Evolutionary conservation across 75 land plant species (phyloP), one percentile per base, ranked within the genome.

Genomic region (Pinus albicaulis): DNA sequence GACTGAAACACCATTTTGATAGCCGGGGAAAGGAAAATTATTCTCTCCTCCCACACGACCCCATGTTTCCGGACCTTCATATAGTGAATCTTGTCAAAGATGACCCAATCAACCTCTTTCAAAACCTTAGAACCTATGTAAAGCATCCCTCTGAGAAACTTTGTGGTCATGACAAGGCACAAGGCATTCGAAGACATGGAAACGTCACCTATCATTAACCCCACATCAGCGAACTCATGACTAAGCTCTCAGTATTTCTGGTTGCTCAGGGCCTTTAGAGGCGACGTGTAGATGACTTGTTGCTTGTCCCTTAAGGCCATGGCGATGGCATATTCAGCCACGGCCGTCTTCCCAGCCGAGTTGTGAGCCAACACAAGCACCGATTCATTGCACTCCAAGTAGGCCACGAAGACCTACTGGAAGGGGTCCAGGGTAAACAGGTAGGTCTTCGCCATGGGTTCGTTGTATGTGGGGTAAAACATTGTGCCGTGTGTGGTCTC

Each of bases 401-500:
- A 86, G 11, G 90, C 90, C 15, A 88, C 78, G 11, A 88, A 86
- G 26, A 83, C n/a, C n/a, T 81, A 65, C 85, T 88, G 90, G 77
- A 88, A 88, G 85, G 31, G 31, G 31, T 28, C 31, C 31, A 28
- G 31, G 31, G 31, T 28, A 28, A 28, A 28, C 1, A 0, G 85
- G 48, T 88, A 88, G 19, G 76, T 76, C 65, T 88, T 88, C 14
- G 90, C 87, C 90, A 76, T 82, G 16, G 73, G 53, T 12, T 96
- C 98, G 59, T 57, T 85, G 74, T 80, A 93, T 2, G 83, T 72
- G 22, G 98, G 98, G 74, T 83, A 70, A 0, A 84, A 57, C 13
- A 95, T 89, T 19, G 90, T 93, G 14, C 96, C 98, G 59, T 92
- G 84, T 23, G 84, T 25, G 20, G 83, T 20, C 48, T 86, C 92